Evolutionary conservation across 768 basidiomycete genomes (phyloP).

Genomic region (Solioccasus polychromus): DNA sequence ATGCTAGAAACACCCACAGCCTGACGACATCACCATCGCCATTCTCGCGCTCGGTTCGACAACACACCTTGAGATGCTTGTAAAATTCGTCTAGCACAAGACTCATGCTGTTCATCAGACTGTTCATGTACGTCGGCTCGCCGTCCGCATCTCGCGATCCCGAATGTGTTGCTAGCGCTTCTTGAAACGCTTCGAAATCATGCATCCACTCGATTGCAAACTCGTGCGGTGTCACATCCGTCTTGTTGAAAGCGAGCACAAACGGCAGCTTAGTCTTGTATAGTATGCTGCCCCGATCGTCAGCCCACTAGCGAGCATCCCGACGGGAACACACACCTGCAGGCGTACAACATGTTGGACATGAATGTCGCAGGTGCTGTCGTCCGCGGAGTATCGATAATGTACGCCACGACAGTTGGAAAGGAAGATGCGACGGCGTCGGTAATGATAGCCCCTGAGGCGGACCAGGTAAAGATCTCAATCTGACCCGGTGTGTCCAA

Average conservation of each 20-base stretch:
- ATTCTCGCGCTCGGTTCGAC: neutral
- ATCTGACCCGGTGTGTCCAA: conserved; percentile 99
- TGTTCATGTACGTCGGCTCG: conserved; percentile 97
- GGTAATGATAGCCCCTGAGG: conserved; percentile 97
- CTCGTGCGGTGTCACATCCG: conserved; percentile 83
- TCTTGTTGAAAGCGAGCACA: conserved; percentile 98
- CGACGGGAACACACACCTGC: conserved; percentile 54
- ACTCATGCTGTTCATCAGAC: conserved; percentile 99
- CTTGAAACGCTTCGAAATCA: conserved; percentile 95
- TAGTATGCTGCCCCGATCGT: conserved; percentile 61
- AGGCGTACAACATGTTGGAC: conserved; percentile 99
- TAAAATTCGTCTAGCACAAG: conserved; percentile 98
- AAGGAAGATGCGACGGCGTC: conserved; percentile 92
- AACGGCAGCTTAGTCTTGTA: conserved; percentile 99
- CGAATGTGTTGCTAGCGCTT: conserved; percentile 70
- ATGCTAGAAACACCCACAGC: conserved; percentile 94
- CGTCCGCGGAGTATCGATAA: conserved; percentile 95
- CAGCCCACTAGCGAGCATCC: neutral
- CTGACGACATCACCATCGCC: conserved; percentile 37
- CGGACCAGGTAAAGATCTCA: conserved; percentile 99
- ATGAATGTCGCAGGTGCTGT: conserved; percentile 97
- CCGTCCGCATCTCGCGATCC: conserved; percentile 74
- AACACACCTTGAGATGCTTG: conserved; percentile 81
- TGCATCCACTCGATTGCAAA: conserved; percentile 98
- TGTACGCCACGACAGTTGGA: conserved; percentile 93